phyloP scores from a whole-genome alignment of 345 rosid genomes.

The Aethionema arabicum region DNA sequence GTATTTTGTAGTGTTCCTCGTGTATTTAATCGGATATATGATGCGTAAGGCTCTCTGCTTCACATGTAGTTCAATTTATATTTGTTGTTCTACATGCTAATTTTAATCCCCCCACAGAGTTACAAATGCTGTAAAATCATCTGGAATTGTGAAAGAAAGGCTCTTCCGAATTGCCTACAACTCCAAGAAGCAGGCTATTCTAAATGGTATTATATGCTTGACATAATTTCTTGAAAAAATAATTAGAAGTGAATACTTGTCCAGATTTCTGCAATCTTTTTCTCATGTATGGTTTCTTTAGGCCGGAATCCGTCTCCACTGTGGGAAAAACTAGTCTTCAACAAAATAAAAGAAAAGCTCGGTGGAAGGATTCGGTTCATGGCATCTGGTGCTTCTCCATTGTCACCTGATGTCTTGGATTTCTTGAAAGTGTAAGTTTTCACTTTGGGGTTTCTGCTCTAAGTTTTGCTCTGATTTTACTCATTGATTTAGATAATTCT shows the following conservation, averaged over 20 bases:
- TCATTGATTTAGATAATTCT: constrained; percentile 3
- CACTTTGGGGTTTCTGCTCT: neutral
- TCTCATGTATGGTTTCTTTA: constrained; percentile 32
- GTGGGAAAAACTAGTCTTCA: constrained; percentile 87
- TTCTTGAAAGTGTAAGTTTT: constrained; percentile 79
- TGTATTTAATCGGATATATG: constrained; percentile 76
- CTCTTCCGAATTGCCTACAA: constrained; percentile 74
- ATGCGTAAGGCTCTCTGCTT: constrained; percentile 51
- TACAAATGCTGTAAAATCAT: constrained; percentile 65
- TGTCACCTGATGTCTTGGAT: constrained; percentile 84
- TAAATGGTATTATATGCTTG: constrained; percentile 49
- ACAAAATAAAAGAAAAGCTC: constrained; percentile 74
- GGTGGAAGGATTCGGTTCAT: constrained; percentile 79
- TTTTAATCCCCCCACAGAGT: constrained; percentile 47
- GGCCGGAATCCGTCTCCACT: constrained; percentile 70
- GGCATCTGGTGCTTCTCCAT: constrained; percentile 89
- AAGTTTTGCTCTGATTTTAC: neutral
- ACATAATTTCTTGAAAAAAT: neutral
- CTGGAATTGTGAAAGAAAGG: constrained; percentile 68
- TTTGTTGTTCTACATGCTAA: constrained; percentile 19
- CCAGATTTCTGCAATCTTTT: constrained; percentile 15
- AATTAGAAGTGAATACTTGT: constrained; percentile 7
- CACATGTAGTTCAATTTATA: constrained; percentile 1
- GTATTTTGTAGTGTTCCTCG: constrained; percentile 94
- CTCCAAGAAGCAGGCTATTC: constrained; percentile 81